phyloP scores from a whole-genome alignment of 2,329 filamentous ascomycete genomes.

The Penicillium occitanis region DNA sequence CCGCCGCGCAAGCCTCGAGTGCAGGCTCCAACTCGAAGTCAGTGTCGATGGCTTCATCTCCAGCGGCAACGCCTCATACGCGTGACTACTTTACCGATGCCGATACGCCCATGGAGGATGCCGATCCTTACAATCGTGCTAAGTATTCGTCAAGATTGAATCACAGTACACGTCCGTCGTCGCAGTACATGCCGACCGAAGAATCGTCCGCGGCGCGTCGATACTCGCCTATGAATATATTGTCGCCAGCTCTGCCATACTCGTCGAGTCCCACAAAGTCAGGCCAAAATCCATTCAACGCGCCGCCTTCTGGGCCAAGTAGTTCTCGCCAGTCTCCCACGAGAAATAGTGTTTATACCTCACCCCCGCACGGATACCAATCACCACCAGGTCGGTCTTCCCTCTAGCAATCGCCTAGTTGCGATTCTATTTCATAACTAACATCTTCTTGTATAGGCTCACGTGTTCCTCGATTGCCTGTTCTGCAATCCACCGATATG shows the following conservation, averaged over 20 bases:
- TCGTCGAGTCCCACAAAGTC: slow-evolving; percentile 61
- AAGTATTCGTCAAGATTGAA: slow-evolving; percentile 81
- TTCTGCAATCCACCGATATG: slow-evolving; percentile 68
- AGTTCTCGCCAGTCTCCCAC: slow-evolving; percentile 71
- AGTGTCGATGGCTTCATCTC: slow-evolving; percentile 59
- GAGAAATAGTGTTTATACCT: slow-evolving; percentile 59
- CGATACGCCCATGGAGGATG: slow-evolving; percentile 84
- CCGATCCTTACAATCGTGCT: slow-evolving; percentile 78
- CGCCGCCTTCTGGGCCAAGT: slow-evolving; percentile 53
- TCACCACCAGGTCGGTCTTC: slow-evolving; percentile 55
- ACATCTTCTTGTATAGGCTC: slow-evolving; percentile 40
- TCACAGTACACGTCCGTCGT: slow-evolving; percentile 68
- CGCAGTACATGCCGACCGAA: slow-evolving; percentile 71
- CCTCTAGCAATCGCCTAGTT: background rate
- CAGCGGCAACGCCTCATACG: slow-evolving; percentile 60
- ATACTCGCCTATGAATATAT: slow-evolving; percentile 92
- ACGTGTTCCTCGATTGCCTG: slow-evolving; percentile 67
- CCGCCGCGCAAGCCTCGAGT: slow-evolving; percentile 35
- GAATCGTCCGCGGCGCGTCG: slow-evolving; percentile 81
- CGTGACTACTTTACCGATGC: slow-evolving; percentile 67
- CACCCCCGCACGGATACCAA: slow-evolving; percentile 59
- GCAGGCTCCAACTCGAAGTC: slow-evolving; percentile 46
- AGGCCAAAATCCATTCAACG: slow-evolving; percentile 49
- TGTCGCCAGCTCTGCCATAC: slow-evolving; percentile 80
- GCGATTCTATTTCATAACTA: slow-evolving; percentile 13